A percentile compares a stretch with the other conserved stretches of the same genome.
Conservation (phyloP, 2,329 filamentous ascomycete species). For the Pestalotiopsis sp. region DNA sequence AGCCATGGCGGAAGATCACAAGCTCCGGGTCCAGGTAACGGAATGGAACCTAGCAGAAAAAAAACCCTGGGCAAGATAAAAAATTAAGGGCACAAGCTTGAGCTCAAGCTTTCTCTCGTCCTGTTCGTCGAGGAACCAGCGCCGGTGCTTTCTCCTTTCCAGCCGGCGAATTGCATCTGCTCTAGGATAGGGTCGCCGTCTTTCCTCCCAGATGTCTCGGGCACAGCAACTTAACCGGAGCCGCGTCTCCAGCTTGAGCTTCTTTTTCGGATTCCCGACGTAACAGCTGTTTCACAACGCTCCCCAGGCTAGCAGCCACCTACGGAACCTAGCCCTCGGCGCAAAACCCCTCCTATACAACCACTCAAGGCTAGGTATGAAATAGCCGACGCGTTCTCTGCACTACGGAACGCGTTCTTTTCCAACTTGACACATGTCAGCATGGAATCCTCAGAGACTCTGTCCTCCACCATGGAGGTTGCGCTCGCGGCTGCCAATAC, state of each 20-base stretch:
- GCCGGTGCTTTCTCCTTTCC: background rate
- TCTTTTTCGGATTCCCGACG: background rate
- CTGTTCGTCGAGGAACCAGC: background rate
- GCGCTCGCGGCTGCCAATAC: constrained; percentile 27
- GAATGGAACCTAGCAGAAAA: constrained; percentile 1
- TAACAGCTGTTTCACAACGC: background rate
- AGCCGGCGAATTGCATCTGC: background rate
- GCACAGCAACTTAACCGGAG: constrained; percentile 6
- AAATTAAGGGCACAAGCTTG: background rate
- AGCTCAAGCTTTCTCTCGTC: background rate
- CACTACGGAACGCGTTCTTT: background rate
- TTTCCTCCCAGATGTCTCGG: constrained; percentile 1
- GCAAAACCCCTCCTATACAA: background rate
- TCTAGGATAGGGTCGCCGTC: background rate
- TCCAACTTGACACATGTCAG: background rate
- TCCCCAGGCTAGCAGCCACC: background rate
- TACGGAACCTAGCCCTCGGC: background rate
- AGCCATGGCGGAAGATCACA: constrained; percentile 10
- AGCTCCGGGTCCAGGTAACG: constrained; percentile 5
- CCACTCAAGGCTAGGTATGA: background rate
- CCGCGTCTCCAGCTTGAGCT: constrained; percentile 10
- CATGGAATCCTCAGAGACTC: constrained; percentile 24
- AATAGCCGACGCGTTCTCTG: background rate
- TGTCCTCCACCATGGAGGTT: constrained; percentile 26
- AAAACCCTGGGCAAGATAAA: background rate